Evolutionary conservation across 164 flowering plant genomes (phyloP).

Genomic region (Sextonia rubra): DNA sequence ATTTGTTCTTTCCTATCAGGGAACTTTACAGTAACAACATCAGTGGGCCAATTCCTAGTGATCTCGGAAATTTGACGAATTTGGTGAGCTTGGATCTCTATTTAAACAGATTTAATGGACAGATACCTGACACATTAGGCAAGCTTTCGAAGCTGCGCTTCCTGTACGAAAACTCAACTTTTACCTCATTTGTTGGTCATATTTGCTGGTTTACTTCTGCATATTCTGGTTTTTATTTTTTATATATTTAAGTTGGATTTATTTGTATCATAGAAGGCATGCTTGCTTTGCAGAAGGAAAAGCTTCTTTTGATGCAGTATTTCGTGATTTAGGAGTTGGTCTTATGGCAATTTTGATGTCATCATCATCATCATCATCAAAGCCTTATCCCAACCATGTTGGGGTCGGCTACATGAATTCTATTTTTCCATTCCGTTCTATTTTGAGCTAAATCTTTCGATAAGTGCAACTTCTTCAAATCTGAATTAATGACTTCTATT

Average conservation of each 20-base stretch:
- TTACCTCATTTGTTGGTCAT: constrained; percentile 4
- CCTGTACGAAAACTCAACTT: constrained; percentile 53
- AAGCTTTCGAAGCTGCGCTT: constrained; percentile 71
- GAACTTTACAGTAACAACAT: constrained; percentile 90
- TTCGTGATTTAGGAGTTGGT: neutral
- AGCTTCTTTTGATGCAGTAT: neutral
- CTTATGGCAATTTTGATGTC: neutral
- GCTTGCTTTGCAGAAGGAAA: neutral
- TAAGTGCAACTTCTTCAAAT: no score
- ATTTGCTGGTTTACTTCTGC: neutral
- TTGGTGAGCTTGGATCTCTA: constrained; percentile 98
- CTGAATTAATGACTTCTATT: no score
- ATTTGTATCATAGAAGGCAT: neutral
- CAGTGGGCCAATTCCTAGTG: constrained; percentile 75
- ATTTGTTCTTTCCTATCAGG: constrained; percentile 33
- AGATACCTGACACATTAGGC: constrained; percentile 80
- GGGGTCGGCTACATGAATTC: no score
- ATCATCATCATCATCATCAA: no score
- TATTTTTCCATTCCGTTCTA: no score
- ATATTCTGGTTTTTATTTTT: neutral
- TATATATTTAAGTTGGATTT: constrained; percentile 1
- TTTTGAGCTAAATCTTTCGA: no score
- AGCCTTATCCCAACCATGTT: no score
- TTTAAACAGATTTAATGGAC: constrained; percentile 72
- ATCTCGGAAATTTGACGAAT: constrained; percentile 80